Base-by-base conservation (phyloP, 139 green algal genomes). In the Tetraselmis striata region DNA sequence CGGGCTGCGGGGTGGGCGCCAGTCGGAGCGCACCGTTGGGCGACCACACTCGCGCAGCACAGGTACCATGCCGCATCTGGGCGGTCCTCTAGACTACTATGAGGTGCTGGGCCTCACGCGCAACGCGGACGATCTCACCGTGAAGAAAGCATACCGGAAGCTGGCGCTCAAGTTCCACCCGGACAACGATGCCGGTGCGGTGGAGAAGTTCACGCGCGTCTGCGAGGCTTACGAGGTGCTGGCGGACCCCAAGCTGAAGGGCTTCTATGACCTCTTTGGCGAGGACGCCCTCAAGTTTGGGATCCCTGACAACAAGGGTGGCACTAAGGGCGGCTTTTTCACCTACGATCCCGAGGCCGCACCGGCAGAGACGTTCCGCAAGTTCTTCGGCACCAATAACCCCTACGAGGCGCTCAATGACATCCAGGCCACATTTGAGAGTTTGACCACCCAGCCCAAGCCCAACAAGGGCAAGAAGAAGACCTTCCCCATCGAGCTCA, bases 301-400 rank as follows among this genome's bases (percentile, higher is more conserved):
- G 30, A 59, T 88, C 11, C 75, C 83, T 23, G 88, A 93, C 58
- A 85, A 78, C 32, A 89, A 82, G 2, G 80, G 80, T 26, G 83
- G 78, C 5, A 30, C 45, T 25, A 77, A 77, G 24, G 80, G 85
- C 77, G 82, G 87, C 27, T 89, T 88, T 59, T 89, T 87, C 59
- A 75, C 27, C 5, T 92, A 92, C 81, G 87, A 91, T 32, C 58
- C 84, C 1, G 80, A 87, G 5, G 80, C 58, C 1, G 88, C 83
- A 22, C 90, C 91, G 2, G 28, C 81, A 0, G 30, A 84, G 27
- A 86, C 94, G 26, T 95, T 95, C 77, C 31, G 79, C 28, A 78
- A 83, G 24, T 95, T 94, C 84, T 95, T 95, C 83, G 92, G 92
- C n/a, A 95, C 92, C 31, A 78, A 82, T n/a, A 95, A 95, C 83